phyloP scores from a whole-genome alignment of 306 rosid species.

The Begonia peltatifolia region DNA sequence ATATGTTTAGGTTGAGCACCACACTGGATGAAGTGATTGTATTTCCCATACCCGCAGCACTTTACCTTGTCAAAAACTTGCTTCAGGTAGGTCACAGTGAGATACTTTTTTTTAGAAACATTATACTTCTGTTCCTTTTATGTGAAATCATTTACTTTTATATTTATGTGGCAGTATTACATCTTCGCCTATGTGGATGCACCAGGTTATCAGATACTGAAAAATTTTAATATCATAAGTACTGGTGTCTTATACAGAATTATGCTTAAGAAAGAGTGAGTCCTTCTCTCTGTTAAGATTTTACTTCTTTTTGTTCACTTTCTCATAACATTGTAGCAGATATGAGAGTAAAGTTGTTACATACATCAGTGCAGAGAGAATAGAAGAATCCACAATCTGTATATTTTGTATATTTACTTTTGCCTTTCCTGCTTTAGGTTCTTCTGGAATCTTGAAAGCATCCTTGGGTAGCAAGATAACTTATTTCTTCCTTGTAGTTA shows the following conservation, averaged over 20 bases:
- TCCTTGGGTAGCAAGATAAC: conserved; percentile 2
- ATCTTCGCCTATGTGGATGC: conserved; percentile 94
- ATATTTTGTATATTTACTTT: too few species aligned
- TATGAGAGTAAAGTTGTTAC: too few species aligned
- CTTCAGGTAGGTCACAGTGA: conserved; percentile 58
- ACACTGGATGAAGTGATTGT: conserved; percentile 77
- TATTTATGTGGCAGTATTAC: conserved; percentile 52
- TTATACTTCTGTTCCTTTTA: too few species aligned
- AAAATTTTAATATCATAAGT: conserved; percentile 83
- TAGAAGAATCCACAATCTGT: too few species aligned
- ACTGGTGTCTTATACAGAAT: conserved; percentile 88
- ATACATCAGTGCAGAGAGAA: too few species aligned
- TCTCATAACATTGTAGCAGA: too few species aligned
- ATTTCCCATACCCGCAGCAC: conserved; percentile 85
- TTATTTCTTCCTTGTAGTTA: conserved; percentile 12
- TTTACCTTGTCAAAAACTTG: conserved; percentile 81
- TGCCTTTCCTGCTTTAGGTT: too few species aligned
- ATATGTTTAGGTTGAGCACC: conserved; percentile 51
- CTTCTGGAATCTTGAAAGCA: not conserved
- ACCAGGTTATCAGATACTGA: conserved; percentile 93
- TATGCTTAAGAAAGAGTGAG: conserved; percentile 75
- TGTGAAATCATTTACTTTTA: too few species aligned
- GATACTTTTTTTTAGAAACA: too few species aligned
- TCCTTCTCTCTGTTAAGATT: not conserved
- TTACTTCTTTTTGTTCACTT: not conserved